Conservation (phyloP, 768 basidiomycete genomes). For the Suillus tomentosus region DNA sequence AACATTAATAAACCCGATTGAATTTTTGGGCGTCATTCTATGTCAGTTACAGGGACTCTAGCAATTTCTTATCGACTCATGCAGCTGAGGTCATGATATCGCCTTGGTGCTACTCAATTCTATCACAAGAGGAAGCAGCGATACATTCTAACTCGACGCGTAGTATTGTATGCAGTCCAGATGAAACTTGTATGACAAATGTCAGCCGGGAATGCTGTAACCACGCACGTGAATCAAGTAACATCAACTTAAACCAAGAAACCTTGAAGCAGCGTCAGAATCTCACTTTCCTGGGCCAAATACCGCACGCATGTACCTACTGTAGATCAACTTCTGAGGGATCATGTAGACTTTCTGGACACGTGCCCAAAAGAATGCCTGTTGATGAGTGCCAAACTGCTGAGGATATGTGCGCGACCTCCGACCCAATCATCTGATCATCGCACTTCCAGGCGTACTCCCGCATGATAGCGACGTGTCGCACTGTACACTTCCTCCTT, state of each 20-base stretch:
- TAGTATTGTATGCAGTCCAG: slow-evolving; percentile 85
- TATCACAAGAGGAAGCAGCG: slow-evolving; percentile 89
- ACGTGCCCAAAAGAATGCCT: slow-evolving; percentile 98
- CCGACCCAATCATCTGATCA: slow-evolving; percentile 9
- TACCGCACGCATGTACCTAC: slow-evolving; percentile 59
- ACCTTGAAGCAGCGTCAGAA: not conserved
- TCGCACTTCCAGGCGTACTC: slow-evolving; percentile 60
- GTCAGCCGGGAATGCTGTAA: not conserved
- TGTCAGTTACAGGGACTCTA: not conserved
- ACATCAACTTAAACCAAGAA: slow-evolving; percentile 55
- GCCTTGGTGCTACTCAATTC: slow-evolving; percentile 47
- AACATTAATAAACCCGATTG: not conserved
- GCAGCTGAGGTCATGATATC: slow-evolving; percentile 14
- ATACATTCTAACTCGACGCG: slow-evolving; percentile 92
- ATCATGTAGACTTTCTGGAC: slow-evolving; percentile 97
- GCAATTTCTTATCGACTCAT: not conserved
- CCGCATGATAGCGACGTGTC: slow-evolving; percentile 81
- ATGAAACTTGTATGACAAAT: slow-evolving; percentile 47
- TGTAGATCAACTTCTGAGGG: slow-evolving; percentile 92
- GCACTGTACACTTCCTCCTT: slow-evolving; percentile 81
- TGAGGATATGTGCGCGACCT: slow-evolving; percentile 60
- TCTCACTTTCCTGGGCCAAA: not conserved
- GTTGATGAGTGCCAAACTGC: slow-evolving; percentile 89
- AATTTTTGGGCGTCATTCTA: not conserved
- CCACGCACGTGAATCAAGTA: not conserved